Conservation (phyloP, 1,139 yeast genomes). For the Zygoascus hellenicus region DNA sequence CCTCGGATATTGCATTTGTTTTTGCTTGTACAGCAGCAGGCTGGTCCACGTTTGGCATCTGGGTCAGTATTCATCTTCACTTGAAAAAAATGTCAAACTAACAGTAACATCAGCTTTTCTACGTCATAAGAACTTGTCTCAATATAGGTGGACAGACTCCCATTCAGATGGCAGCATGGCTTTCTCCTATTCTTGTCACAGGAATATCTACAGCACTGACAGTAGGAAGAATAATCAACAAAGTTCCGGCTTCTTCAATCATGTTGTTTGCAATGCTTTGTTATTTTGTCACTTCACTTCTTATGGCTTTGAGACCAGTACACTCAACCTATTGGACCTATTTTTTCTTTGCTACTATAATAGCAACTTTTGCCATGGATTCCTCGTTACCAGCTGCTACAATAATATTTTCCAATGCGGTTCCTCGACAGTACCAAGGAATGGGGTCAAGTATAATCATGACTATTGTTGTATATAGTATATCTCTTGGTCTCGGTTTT, state of each 20-base stretch:
- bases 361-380: conserved; percentile 56
- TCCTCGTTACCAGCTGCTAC: conserved; percentile 59
- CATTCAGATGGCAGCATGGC: conserved; percentile 38
- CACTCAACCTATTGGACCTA: conserved; percentile 50
- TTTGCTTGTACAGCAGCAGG: conserved; percentile 48
- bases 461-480: conserved; percentile 55
- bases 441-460: conserved; percentile 58
- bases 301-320: conserved; percentile 43
- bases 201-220: conserved; percentile 44
- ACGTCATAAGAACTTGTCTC: conserved; percentile 37
- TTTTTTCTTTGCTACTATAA: conserved; percentile 42
- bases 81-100: background rate
- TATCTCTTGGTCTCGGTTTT: conserved; percentile 55
- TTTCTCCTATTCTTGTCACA: conserved; percentile 38
- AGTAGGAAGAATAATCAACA: conserved; percentile 38
- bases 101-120: conserved; percentile 26
- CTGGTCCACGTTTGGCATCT: conserved; percentile 56
- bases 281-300: conserved; percentile 38
- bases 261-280: conserved; percentile 44
- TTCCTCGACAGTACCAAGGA: conserved; percentile 54
- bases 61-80: conserved; percentile 32
- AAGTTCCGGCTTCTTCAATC: conserved; percentile 39
- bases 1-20: conserved; percentile 42
- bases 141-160: conserved; percentile 34
- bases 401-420: conserved; percentile 42